A percentile compares a stretch with the other conserved stretches of the same genome.
Conservation (phyloP, 306 rosid genomes). For the Biancaea sappan region DNA sequence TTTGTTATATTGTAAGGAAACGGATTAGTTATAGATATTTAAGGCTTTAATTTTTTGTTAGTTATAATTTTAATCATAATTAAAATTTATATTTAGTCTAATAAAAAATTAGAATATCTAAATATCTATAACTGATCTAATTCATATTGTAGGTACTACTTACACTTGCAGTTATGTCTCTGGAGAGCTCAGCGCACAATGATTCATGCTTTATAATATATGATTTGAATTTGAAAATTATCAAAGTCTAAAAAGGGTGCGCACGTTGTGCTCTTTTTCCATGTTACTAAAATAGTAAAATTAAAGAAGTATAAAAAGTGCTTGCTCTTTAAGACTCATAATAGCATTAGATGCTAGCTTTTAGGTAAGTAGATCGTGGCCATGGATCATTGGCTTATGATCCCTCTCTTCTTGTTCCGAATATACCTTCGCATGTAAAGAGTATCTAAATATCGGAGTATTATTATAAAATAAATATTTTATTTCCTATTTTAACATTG, state of each 20-base stretch:
- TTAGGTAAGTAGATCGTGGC: background rate
- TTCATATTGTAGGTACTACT: background rate
- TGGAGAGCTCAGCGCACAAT: background rate
- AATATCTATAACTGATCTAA: no score
- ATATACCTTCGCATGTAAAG: background rate
- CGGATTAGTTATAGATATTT: no score
- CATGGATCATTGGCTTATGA: background rate
- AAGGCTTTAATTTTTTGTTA: no score
- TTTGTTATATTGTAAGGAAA: no score
- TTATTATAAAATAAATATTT: no score
- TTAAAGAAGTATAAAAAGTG: background rate
- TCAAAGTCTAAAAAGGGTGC: background rate
- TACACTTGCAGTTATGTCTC: background rate
- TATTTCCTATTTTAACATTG: no score
- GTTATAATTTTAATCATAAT: no score
- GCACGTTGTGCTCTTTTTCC: background rate
- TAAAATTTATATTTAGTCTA: no score
- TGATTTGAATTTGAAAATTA: no score
- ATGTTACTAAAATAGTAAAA: no score
- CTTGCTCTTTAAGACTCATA: background rate
- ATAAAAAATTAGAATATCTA: no score
- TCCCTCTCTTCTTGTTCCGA: background rate
- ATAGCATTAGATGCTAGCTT: background rate
- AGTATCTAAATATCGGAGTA: conserved; percentile 6
- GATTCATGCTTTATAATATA: background rate